These are phyloP conservation scores for Ogataea hybrid DNA, from an alignment of 1,139 yeast species.

Conservation along the genomic window DNA sequence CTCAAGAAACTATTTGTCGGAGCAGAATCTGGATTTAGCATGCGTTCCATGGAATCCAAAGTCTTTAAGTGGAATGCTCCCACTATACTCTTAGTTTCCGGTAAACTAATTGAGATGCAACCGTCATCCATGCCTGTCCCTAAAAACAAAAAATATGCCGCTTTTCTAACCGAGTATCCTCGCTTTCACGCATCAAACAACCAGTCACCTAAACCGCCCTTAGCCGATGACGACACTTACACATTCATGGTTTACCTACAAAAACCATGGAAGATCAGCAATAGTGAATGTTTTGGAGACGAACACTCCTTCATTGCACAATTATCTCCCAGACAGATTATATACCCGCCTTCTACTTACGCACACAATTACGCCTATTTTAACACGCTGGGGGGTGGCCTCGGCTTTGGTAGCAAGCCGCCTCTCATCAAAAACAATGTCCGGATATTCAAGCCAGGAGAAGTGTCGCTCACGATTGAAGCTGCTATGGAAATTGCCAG, in stretches of 20 bases:
- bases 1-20: constrained; percentile 70
- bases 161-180: constrained; percentile 54
- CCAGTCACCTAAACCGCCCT: constrained; percentile 26
- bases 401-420: constrained; percentile 75
- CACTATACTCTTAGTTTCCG: constrained; percentile 66
- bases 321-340: constrained; percentile 62
- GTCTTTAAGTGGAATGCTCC: constrained; percentile 93
- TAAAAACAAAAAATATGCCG: constrained; percentile 47
- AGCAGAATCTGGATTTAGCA: constrained; percentile 76
- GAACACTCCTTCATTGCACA: constrained; percentile 54
- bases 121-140: constrained; percentile 13
- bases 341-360: constrained; percentile 42
- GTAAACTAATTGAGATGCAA: constrained; percentile 51
- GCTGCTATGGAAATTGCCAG: constrained; percentile 76
- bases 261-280: constrained; percentile 75
- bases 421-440: constrained; percentile 49
- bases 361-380: constrained; percentile 51
- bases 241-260: constrained; percentile 20
- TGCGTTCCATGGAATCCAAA: constrained; percentile 80
- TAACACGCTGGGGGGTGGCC: constrained; percentile 69
- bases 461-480: constrained; percentile 77
- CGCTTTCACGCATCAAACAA: constrained; percentile 31
- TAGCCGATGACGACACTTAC: constrained; percentile 27
- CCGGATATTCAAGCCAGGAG: constrained; percentile 52
- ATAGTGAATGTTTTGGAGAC: constrained; percentile 73